Conservation (phyloP, 441 rosid species). For the Pelargonium myrrhifolium region DNA sequence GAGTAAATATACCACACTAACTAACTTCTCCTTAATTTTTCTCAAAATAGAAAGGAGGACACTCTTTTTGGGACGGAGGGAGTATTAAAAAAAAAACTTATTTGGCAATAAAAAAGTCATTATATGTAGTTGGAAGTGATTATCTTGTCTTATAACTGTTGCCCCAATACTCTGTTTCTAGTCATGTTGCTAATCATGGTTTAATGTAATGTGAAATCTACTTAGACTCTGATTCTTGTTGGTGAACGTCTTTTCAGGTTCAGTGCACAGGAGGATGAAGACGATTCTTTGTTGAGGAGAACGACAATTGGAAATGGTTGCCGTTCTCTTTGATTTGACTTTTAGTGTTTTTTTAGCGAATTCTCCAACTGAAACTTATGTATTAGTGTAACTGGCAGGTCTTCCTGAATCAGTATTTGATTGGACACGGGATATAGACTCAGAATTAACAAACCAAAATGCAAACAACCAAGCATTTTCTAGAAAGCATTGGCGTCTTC, state of each 20-base stretch:
- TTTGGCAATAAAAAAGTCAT: too few species aligned
- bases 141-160: constrained; percentile 5
- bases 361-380: constrained; percentile 23
- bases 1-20: too few species aligned
- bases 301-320: constrained; percentile 97
- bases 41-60: too few species aligned
- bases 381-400: constrained; percentile 44
- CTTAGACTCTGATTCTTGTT: constrained; percentile 7
- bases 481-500: constrained; percentile 97
- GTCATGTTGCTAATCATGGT: neutral
- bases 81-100: too few species aligned
- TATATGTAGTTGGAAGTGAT: neutral
- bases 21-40: too few species aligned
- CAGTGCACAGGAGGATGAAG: constrained; percentile 91
- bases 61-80: too few species aligned
- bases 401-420: constrained; percentile 78
- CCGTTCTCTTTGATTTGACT: constrained; percentile 17
- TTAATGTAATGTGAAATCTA: neutral
- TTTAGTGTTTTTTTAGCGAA: constrained; percentile 22
- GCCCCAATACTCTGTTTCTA: constrained; percentile 8
- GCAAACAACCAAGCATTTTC: constrained; percentile 88
- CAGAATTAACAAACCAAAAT: constrained; percentile 66
- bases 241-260: constrained; percentile 39
- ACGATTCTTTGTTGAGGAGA: constrained; percentile 63
- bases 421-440: constrained; percentile 87